Percentiles rank a stretch among this genome's conserved stretches.
Evolutionary conservation across 2,329 filamentous ascomycete genomes (phyloP).

Genomic region (Trichoderma polysporum): DNA sequence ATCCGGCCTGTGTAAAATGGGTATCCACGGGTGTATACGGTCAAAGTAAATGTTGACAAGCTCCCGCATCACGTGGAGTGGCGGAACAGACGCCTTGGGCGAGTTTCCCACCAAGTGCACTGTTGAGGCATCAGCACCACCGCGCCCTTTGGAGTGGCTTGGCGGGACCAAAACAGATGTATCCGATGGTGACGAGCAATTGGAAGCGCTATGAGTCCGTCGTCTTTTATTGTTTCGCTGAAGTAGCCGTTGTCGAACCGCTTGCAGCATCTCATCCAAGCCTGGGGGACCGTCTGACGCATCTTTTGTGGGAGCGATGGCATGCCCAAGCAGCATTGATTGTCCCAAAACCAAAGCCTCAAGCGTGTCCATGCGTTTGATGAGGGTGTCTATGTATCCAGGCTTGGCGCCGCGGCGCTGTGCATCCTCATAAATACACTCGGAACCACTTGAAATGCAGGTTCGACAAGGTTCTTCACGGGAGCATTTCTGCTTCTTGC

Average conservation of each 20-base stretch:
- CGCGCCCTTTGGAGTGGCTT: not conserved
- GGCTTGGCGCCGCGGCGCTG: conserved; percentile 21
- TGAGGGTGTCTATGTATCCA: conserved; percentile 21
- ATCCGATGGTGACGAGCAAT: not conserved
- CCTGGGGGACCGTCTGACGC: not conserved
- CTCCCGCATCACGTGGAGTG: conserved; percentile 17
- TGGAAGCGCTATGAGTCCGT: not conserved
- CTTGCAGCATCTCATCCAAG: conserved; percentile 12
- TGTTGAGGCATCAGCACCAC: not conserved
- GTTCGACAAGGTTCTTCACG: conserved; percentile 19
- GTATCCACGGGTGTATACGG: conserved; percentile 21
- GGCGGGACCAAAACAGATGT: not conserved
- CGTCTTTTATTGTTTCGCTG: conserved; percentile 8
- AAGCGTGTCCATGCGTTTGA: conserved; percentile 23
- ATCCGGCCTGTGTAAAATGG: conserved; percentile 17
- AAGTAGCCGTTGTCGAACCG: conserved; percentile 18
- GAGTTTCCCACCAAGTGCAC: not conserved
- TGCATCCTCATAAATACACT: conserved; percentile 21
- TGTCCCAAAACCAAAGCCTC: conserved; percentile 22
- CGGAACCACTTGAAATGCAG: conserved; percentile 15
- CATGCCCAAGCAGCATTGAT: conserved; percentile 17
- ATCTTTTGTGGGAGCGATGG: not conserved
- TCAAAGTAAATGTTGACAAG: conserved; percentile 19
- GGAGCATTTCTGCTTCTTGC: conserved; percentile 23
- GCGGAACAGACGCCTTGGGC: conserved; percentile 9